Evolutionary conservation across 2,329 filamentous ascomycete species (phyloP).

Genomic region (Verticillium dahliae): DNA sequence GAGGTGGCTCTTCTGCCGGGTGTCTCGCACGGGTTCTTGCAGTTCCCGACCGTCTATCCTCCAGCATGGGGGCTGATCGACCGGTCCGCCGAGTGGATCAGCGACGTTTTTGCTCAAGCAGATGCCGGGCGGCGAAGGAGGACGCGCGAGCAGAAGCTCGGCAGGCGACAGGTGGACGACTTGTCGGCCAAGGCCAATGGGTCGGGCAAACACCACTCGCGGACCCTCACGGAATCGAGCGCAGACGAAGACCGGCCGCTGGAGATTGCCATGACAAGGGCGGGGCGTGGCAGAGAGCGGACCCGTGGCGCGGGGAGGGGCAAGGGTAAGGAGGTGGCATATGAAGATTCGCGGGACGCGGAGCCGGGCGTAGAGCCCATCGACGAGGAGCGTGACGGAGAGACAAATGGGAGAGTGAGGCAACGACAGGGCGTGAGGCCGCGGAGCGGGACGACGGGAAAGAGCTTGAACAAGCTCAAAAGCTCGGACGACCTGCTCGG

Average conservation of each 20-base stretch:
- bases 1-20: slow-evolving; percentile 83
- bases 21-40: slow-evolving; percentile 88
- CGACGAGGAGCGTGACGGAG: background rate
- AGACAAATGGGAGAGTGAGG: background rate
- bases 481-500: slow-evolving; percentile 53
- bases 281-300: slow-evolving; percentile 14
- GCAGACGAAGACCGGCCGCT: slow-evolving; percentile 76
- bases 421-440: slow-evolving; percentile 13
- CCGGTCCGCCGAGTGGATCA: slow-evolving; percentile 74
- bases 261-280: slow-evolving; percentile 66
- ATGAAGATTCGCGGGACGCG: slow-evolving; percentile 19
- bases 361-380: slow-evolving; percentile 10
- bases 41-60: slow-evolving; percentile 82
- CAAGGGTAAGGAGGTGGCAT: slow-evolving; percentile 11
- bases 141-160: slow-evolving; percentile 4
- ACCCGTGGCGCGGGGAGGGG: slow-evolving; percentile 11
- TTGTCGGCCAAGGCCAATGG: slow-evolving; percentile 3
- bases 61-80: slow-evolving; percentile 86
- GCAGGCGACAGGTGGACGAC: slow-evolving; percentile 2
- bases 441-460: slow-evolving; percentile 30
- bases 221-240: slow-evolving; percentile 52
- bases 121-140: slow-evolving; percentile 29
- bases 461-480: slow-evolving; percentile 43
- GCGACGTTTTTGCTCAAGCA: slow-evolving; percentile 60
- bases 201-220: slow-evolving; percentile 18